Evolutionary conservation across 192 early-diverging fungal genomes (phyloP), one percentile per base, ranked within the genome.

Genomic region (Rhizophagus sp.): DNA sequence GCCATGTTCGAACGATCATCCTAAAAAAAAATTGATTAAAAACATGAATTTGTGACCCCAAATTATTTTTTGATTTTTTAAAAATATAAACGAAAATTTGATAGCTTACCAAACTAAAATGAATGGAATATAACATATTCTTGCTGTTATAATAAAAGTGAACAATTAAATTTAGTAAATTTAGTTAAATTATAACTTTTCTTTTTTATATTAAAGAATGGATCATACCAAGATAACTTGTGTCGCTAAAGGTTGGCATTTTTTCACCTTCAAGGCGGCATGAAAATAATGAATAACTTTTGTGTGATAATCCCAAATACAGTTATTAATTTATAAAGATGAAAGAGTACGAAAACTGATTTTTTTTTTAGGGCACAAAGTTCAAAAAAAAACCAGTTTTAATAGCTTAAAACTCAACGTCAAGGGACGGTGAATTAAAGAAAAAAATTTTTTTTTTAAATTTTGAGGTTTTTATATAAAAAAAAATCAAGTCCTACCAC

Each of bases 221-320:
- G 39, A 41, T 57, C 17, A 6, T 73, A 73, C 71, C n/a, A 52
- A 73, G 71, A 52, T 73, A 50, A 52, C 71, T 73, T 27, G 24
- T 73, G 13, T 73, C 71, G 27, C 25, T 27, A 3, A 30, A 65
- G 19, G 0, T 30, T 65, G 24, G 3, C 64, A 65, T 65, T 27
- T 65, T 24, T 47, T 3, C 44, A 4, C 12, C 12, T 12, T 65
- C 12, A 27, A 27, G 11, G 17, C 2, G 27, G 24, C n/a, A 65
- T 65, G n/a, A 65, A 64, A 65, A 27, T 27, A 65, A 30, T 10
- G 11, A 65, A 22, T 30, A 25, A 65, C 3, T 27, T 65, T 27
- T 30, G 1, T 17, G 52, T 57, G 52, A 57, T 52, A 52, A 52
- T 57, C 19, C 19, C 7, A 22, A 57, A 57, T 7, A 57, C 52